Evolutionary conservation across 2,329 filamentous ascomycete species (phyloP).

Genomic region (Aspergillus sp.): DNA sequence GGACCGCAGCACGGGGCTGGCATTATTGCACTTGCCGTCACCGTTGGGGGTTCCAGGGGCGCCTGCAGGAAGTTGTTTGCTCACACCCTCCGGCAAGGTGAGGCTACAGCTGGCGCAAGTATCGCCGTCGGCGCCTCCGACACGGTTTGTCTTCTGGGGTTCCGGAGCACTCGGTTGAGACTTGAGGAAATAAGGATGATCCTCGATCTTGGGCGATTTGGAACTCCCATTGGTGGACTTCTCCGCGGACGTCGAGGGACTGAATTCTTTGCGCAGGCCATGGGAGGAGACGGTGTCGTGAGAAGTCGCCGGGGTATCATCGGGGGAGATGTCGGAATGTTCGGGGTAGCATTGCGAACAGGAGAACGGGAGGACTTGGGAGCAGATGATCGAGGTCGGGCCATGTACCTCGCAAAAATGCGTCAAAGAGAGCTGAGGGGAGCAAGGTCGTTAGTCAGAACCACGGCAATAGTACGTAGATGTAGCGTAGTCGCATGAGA

Average conservation of each 20-base stretch:
- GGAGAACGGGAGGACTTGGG: conserved; percentile 56
- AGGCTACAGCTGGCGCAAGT: conserved; percentile 60
- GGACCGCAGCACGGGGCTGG: conserved; percentile 56
- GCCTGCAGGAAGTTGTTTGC: conserved; percentile 53
- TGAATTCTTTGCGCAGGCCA: conserved; percentile 20
- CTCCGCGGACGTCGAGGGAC: conserved; percentile 14
- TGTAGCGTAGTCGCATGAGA: neutral
- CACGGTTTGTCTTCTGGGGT: conserved; percentile 43
- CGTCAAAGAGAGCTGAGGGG: conserved; percentile 56
- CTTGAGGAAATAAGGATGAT: conserved; percentile 53
- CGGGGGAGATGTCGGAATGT: conserved; percentile 38
- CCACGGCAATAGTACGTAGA: neutral
- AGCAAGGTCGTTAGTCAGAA: conserved; percentile 4
- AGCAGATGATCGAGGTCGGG: conserved; percentile 62
- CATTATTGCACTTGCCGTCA: conserved; percentile 50
- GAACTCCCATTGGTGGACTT: conserved; percentile 16
- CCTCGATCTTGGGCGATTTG: conserved; percentile 41
- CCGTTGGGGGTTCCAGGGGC: conserved; percentile 52
- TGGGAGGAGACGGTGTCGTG: conserved; percentile 30
- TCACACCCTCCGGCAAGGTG: conserved; percentile 54
- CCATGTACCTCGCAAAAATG: conserved; percentile 65
- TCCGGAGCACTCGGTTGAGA: conserved; percentile 40
- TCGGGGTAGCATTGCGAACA: conserved; percentile 54
- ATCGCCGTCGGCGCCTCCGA: conserved; percentile 48
- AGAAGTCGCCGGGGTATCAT: conserved; percentile 40